phyloP scores from a whole-genome alignment of 2,329 filamentous ascomycete genomes.

The Colletotrichum cordylinicola region DNA sequence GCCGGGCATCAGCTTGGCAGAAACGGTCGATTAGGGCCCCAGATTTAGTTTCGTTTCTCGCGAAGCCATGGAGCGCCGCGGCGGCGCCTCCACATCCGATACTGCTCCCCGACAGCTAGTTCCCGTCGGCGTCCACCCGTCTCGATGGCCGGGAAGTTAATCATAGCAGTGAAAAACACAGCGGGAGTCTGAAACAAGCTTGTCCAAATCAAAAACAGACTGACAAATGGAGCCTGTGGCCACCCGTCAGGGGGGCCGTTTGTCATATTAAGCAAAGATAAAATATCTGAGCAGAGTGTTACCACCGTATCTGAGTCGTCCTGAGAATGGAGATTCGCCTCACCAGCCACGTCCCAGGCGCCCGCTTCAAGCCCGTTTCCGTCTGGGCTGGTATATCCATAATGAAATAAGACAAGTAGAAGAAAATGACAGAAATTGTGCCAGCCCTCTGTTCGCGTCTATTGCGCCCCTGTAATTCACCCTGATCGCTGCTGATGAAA shows the following conservation, averaged over 20 bases:
- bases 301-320: not conserved
- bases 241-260: not conserved
- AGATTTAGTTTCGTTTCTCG: not conserved
- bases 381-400: not conserved
- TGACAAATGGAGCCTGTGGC: not conserved
- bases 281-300: not conserved
- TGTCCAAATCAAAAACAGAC: not conserved
- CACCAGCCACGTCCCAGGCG: not conserved
- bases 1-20: not conserved
- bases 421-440: not conserved
- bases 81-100: not conserved
- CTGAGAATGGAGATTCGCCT: not conserved
- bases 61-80: not conserved
- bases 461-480: not conserved
- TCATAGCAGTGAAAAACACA: not conserved
- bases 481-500: not conserved
- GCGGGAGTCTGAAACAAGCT: not conserved
- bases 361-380: not conserved
- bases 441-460: not conserved
- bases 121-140: not conserved
- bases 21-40: not conserved
- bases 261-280: not conserved
- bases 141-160: not conserved
- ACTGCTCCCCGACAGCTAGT: not conserved
- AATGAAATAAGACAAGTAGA: not conserved